Conservation (phyloP, 768 basidiomycete species). For the Lactarius quietus region DNA sequence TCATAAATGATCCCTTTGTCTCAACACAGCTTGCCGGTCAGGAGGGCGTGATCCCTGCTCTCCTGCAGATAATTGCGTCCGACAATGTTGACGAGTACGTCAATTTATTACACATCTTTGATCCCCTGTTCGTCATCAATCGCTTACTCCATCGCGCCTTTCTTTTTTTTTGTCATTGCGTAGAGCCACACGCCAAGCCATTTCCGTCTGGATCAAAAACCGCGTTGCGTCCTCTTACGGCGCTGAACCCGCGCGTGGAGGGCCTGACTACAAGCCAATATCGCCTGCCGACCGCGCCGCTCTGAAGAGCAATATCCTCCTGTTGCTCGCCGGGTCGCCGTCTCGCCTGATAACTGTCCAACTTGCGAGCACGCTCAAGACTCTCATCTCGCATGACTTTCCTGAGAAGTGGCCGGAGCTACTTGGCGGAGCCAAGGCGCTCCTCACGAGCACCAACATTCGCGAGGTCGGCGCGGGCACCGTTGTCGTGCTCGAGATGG, state of each 20-base stretch:
- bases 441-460: constrained; percentile 62
- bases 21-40: constrained; percentile 61
- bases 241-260: constrained; percentile 42
- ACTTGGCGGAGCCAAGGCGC: constrained; percentile 58
- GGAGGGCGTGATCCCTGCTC: constrained; percentile 79
- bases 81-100: constrained; percentile 76
- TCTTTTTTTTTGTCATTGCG: constrained; percentile 8
- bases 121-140: not conserved
- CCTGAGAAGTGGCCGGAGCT: constrained; percentile 72
- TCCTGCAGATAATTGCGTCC: constrained; percentile 80
- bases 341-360: constrained; percentile 70
- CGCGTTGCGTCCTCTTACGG: constrained; percentile 69
- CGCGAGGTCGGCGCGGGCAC: constrained; percentile 79
- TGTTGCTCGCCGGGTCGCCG: constrained; percentile 63
- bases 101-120: not conserved
- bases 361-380: constrained; percentile 69
- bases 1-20: constrained; percentile 17
- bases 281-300: constrained; percentile 64
- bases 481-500: constrained; percentile 70
- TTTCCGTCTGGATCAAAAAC: constrained; percentile 88
- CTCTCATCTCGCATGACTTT: constrained; percentile 71
- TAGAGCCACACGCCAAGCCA: constrained; percentile 81
- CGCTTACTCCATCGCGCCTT: constrained; percentile 9
- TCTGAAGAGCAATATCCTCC: constrained; percentile 65
- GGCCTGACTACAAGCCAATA: constrained; percentile 63